Conservation (phyloP, 768 basidiomycete species). For the Boletus fagicola region DNA sequence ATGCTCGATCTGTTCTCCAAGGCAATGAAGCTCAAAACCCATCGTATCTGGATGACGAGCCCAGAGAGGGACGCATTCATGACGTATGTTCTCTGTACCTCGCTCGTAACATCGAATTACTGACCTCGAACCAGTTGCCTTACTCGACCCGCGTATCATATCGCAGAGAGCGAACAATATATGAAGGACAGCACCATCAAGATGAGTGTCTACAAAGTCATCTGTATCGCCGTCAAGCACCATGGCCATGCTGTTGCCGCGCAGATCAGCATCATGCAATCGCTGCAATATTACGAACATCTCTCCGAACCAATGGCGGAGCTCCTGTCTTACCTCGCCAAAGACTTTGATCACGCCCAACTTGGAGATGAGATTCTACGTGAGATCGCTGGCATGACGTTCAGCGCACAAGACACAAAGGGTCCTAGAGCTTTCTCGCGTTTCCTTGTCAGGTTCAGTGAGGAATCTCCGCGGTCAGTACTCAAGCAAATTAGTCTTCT, state of each 20-base stretch:
- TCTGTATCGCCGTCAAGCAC: conserved; percentile 89
- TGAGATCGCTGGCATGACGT: conserved; percentile 77
- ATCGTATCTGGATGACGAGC: conserved; percentile 88
- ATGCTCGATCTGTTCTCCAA: conserved; percentile 71
- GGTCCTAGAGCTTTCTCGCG: conserved; percentile 80
- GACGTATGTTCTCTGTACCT: conserved; percentile 38
- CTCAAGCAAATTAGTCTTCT: conserved; percentile 89
- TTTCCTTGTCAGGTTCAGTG: conserved; percentile 80
- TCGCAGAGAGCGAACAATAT: conserved; percentile 82
- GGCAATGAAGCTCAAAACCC: conserved; percentile 62
- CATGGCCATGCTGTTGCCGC: conserved; percentile 82
- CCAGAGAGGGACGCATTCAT: conserved; percentile 86
- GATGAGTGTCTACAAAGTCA: conserved; percentile 78
- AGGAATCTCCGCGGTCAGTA: conserved; percentile 74
- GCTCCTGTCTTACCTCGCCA: conserved; percentile 71
- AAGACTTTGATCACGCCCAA: conserved; percentile 86
- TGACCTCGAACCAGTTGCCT: conserved; percentile 60
- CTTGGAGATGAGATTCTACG: conserved; percentile 89
- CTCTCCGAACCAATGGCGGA: conserved; percentile 94
- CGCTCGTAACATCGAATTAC: background rate
- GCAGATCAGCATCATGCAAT: conserved; percentile 89
- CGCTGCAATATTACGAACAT: conserved; percentile 91
- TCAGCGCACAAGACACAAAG: conserved; percentile 81
- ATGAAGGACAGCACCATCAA: conserved; percentile 79
- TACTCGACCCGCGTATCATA: conserved; percentile 81